Conservation (phyloP, 2,329 filamentous ascomycete species). For the Alternaria novae-zelandiae region DNA sequence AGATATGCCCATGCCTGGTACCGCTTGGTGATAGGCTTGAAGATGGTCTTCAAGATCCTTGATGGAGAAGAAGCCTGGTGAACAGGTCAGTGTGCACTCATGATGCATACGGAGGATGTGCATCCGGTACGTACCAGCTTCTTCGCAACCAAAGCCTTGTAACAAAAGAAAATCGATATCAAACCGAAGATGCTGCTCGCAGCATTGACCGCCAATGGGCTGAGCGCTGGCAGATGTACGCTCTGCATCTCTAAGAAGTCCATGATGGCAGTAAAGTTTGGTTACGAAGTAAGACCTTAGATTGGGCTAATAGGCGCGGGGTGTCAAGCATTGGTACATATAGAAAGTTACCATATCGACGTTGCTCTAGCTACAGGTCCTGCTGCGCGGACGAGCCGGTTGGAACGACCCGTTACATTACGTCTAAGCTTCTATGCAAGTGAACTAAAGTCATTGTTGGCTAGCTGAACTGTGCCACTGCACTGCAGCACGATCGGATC, state of each 20-base stretch:
- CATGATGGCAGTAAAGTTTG: conserved; percentile 1
- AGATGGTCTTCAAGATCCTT: neutral
- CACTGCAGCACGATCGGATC: conserved; percentile 8
- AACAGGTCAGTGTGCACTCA: neutral
- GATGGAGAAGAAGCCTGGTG: conserved; percentile 6
- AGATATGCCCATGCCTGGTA: conserved; percentile 21
- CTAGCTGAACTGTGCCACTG: conserved; percentile 10
- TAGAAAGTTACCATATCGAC: neutral
- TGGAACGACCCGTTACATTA: neutral
- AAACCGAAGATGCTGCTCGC: conserved; percentile 18
- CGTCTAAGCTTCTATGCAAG: neutral
- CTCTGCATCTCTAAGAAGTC: conserved; percentile 6
- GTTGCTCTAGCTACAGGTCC: neutral
- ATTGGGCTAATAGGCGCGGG: neutral
- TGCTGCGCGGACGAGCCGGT: conserved; percentile 2
- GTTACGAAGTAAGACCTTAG: neutral
- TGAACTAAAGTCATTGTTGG: conserved; percentile 5
- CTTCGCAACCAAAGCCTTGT: conserved; percentile 13
- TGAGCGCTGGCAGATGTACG: conserved; percentile 4
- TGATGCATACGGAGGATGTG: neutral
- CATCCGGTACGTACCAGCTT: conserved; percentile 9
- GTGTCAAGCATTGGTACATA: conserved; percentile 8
- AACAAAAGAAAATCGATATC: conserved; percentile 16
- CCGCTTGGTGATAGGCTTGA: conserved; percentile 9
- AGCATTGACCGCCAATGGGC: conserved; percentile 11